phyloP scores from a whole-genome alignment of 208 protist species.

The Willaertia magna region DNA sequence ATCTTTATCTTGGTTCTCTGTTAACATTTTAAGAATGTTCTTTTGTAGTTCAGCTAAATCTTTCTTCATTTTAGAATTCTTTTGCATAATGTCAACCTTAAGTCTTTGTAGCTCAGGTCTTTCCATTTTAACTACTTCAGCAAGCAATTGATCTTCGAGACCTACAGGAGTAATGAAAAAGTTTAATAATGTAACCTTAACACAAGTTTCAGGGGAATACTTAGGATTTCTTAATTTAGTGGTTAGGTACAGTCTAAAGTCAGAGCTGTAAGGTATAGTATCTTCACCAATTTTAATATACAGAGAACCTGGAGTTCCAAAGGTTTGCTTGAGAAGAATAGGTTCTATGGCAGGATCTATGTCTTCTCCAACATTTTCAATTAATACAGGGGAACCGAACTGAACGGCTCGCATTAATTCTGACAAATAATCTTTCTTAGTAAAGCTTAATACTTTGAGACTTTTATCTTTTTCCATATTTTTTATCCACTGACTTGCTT shows the following conservation, averaged over 20 bases:
- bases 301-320: slow-evolving; percentile 71
- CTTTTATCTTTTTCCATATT: slow-evolving; percentile 75
- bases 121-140: slow-evolving; percentile 88
- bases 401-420: slow-evolving; percentile 77
- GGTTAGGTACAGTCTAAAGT: slow-evolving; percentile 97
- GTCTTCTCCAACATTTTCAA: slow-evolving; percentile 87
- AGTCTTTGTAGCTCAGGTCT: slow-evolving; percentile 84
- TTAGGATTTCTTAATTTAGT: slow-evolving; percentile 92
- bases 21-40: slow-evolving; percentile 85
- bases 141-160: slow-evolving; percentile 94
- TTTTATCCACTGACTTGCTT: slow-evolving; percentile 94
- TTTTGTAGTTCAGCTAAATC: slow-evolving; percentile 86
- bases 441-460: slow-evolving; percentile 86
- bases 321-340: slow-evolving; percentile 79
- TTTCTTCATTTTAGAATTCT: slow-evolving; percentile 85
- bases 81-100: slow-evolving; percentile 81
- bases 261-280: slow-evolving; percentile 78
- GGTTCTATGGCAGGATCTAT: slow-evolving; percentile 88
- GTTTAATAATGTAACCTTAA: slow-evolving; percentile 95
- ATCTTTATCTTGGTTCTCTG: slow-evolving; percentile 71
- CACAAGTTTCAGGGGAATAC: slow-evolving; percentile 88
- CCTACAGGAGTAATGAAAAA: slow-evolving; percentile 94
- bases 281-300: slow-evolving; percentile 93
- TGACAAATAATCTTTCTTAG: slow-evolving; percentile 70
- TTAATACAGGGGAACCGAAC: slow-evolving; percentile 77